Conservation (phyloP, 306 rosid genomes). For the Corylus avellana region DNA sequence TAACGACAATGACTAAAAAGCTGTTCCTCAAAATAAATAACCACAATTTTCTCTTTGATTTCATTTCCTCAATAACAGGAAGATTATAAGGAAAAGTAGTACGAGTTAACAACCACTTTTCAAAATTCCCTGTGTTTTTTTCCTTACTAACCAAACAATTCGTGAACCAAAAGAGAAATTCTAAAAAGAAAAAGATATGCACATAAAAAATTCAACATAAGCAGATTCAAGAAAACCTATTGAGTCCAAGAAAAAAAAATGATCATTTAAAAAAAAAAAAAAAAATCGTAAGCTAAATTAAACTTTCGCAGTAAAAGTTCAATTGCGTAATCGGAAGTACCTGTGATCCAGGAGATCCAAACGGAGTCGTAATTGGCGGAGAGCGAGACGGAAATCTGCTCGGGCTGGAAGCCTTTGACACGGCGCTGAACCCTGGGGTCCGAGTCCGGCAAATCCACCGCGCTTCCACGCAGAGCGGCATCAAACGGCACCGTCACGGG, state of each 20-base stretch:
- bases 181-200: background rate
- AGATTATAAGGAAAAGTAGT: background rate
- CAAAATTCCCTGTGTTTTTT: background rate
- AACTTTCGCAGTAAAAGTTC: background rate
- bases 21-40: background rate
- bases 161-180: background rate
- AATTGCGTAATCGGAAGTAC: slow-evolving; percentile 19
- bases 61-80: background rate
- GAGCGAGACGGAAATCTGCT: slow-evolving; percentile 78
- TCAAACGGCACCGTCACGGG: slow-evolving; percentile 73
- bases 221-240: background rate
- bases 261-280: background rate
- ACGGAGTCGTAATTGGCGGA: slow-evolving; percentile 61
- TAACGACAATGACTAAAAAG: background rate
- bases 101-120: background rate
- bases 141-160: slow-evolving; percentile 1
- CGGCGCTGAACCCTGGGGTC: slow-evolving; percentile 67
- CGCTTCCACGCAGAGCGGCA: slow-evolving; percentile 50
- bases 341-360: slow-evolving; percentile 88
- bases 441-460: slow-evolving; percentile 61
- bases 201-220: background rate
- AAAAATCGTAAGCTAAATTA: background rate
- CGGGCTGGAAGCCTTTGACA: slow-evolving; percentile 61
- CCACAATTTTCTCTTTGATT: background rate
- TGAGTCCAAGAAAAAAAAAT: background rate